These are phyloP conservation scores for Myxozyma melibiosi DNA, from an alignment of 805 yeast genomes.

Conservation along the genomic window DNA sequence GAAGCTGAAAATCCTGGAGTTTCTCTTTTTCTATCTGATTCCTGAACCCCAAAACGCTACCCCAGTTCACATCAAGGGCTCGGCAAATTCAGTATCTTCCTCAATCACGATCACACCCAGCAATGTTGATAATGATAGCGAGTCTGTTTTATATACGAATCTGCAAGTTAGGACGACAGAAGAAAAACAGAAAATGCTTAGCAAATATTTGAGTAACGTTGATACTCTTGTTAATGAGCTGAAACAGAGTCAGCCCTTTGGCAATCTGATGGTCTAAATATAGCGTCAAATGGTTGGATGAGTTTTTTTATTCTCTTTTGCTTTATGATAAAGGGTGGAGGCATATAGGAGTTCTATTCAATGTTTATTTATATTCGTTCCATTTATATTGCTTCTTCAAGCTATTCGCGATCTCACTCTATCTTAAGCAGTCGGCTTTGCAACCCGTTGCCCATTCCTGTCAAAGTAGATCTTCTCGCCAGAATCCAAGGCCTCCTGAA, in stretches of 20 bases:
- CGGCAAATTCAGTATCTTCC: neutral
- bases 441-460: too few relatives aligned
- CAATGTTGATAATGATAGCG: neutral
- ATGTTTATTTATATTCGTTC: too few relatives aligned
- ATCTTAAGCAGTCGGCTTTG: too few relatives aligned
- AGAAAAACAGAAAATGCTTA: constrained; percentile 50
- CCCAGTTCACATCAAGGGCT: neutral
- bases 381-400: too few relatives aligned
- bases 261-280: constrained; percentile 37
- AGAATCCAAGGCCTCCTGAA: too few relatives aligned
- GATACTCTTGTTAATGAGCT: constrained; percentile 52
- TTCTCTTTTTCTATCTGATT: constrained; percentile 65
- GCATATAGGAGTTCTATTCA: too few relatives aligned
- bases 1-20: constrained; percentile 67
- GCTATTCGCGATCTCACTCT: too few relatives aligned
- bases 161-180: constrained; percentile 42
- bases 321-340: too few relatives aligned
- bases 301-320: too few relatives aligned
- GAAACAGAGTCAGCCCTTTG: constrained; percentile 52
- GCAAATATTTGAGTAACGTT: constrained; percentile 50
- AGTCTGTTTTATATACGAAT: too few relatives aligned
- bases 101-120: neutral
- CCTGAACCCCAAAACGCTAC: constrained; percentile 52
- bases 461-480: too few relatives aligned
- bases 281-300: too few relatives aligned